These are phyloP conservation scores for Leccinum variicolor DNA, from an alignment of 768 basidiomycete genomes.

Conservation along the genomic window DNA sequence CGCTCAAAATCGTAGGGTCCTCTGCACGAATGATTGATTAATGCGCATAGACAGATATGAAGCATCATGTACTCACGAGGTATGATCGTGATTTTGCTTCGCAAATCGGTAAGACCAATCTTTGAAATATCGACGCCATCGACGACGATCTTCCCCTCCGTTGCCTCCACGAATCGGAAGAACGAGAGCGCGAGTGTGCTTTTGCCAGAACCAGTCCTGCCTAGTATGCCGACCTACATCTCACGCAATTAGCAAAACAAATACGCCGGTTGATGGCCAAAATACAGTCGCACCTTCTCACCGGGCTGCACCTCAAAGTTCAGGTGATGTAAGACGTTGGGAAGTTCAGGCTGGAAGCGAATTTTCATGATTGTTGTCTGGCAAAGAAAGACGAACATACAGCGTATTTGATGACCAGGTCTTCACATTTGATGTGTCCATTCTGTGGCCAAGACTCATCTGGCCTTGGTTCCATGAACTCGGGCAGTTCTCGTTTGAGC, in stretches of 20 bases:
- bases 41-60: neutral
- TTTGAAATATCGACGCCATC: constrained; percentile 78
- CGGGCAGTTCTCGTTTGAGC: constrained; percentile 70
- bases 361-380: neutral
- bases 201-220: constrained; percentile 72
- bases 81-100: constrained; percentile 73
- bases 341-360: constrained; percentile 67
- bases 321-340: constrained; percentile 77
- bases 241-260: constrained; percentile 4
- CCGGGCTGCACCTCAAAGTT: constrained; percentile 70
- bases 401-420: constrained; percentile 75
- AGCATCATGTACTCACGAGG: constrained; percentile 47
- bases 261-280: neutral
- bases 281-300: constrained; percentile 55
- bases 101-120: constrained; percentile 79
- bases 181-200: constrained; percentile 80
- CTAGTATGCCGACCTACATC: constrained; percentile 62
- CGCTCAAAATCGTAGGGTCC: constrained; percentile 87
- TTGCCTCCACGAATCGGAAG: constrained; percentile 89
- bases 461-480: constrained; percentile 86
- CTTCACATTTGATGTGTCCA: constrained; percentile 67
- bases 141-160: constrained; percentile 67
- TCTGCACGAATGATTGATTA: constrained; percentile 39
- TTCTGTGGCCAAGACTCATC: constrained; percentile 72
- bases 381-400: constrained; percentile 38